Percentiles rank a stretch among this genome's conserved stretches.
These are phyloP conservation scores for Calonectria ilicicola DNA, from an alignment of 2,329 filamentous ascomycete species.

Conservation along the genomic window DNA sequence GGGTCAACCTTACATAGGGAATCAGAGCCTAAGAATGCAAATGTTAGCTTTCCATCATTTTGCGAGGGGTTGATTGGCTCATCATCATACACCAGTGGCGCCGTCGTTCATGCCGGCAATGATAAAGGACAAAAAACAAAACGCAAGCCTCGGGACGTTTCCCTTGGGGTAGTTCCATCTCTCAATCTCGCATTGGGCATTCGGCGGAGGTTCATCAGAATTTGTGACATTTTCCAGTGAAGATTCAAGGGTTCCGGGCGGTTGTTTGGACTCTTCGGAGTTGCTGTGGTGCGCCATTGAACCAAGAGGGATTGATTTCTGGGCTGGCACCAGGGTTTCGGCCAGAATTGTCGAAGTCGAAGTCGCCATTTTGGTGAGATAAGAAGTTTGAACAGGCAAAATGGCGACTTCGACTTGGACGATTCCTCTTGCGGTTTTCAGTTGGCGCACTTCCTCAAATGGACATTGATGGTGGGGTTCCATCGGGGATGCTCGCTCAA, in stretches of 20 bases:
- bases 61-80: rapidly evolving
- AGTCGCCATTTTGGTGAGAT: neutral
- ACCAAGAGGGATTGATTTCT: conserved; percentile 7
- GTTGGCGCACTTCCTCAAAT: neutral
- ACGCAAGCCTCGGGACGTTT: conserved; percentile 47
- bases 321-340: neutral
- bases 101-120: conserved; percentile 74
- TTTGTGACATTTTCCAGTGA: conserved; percentile 7
- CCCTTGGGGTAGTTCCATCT: conserved; percentile 52
- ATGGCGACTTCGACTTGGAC: neutral
- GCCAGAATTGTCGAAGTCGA: conserved; percentile 5
- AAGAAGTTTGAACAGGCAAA: neutral
- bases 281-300: neutral
- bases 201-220: conserved; percentile 36
- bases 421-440: neutral
- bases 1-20: conserved; percentile 31
- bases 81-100: conserved; percentile 66
- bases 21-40: conserved; percentile 36
- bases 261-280: neutral
- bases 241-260: neutral
- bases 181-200: conserved; percentile 45
- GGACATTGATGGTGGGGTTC: neutral
- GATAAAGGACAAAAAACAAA: conserved; percentile 69
- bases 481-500: neutral
- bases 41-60: neutral